phyloP scores from a whole-genome alignment of 2,329 filamentous ascomycete genomes.

The Phialocephala sp. region DNA sequence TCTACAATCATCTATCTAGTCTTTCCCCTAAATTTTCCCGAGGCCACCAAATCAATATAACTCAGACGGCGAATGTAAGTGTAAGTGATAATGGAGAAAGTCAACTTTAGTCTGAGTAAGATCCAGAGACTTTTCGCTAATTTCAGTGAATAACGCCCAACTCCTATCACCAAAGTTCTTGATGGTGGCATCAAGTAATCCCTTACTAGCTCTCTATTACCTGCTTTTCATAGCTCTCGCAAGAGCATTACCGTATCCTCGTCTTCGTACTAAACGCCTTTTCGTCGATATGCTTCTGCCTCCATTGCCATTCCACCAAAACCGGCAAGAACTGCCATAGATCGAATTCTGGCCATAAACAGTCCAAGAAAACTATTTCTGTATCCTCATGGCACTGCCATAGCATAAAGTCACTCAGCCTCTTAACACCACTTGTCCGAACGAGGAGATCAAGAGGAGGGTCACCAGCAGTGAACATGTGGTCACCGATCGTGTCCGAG shows the following conservation, averaged over 20 bases:
- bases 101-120: background rate
- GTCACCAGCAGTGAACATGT: constrained; percentile 85
- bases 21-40: too few relatives aligned
- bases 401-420: constrained; percentile 96
- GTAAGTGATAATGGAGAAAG: too few relatives aligned
- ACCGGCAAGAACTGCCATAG: constrained; percentile 93
- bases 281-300: constrained; percentile 46
- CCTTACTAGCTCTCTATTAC: background rate
- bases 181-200: too few relatives aligned
- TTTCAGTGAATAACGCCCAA: background rate
- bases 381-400: constrained; percentile 97
- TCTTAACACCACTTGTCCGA: constrained; percentile 89
- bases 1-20: too few relatives aligned
- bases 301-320: constrained; percentile 85
- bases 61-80: too few relatives aligned
- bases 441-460: constrained; percentile 91
- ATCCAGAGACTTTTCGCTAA: constrained; percentile 2
- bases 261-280: constrained; percentile 32
- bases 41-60: too few relatives aligned
- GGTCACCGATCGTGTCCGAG: constrained; percentile 77
- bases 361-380: constrained; percentile 89
- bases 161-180: background rate
- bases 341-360: constrained; percentile 95
- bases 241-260: constrained; percentile 28
- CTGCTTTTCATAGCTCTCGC: too few relatives aligned